Evolutionary conservation across 2,329 filamentous ascomycete genomes (phyloP).

Genomic region (Alternaria tenuissima): DNA sequence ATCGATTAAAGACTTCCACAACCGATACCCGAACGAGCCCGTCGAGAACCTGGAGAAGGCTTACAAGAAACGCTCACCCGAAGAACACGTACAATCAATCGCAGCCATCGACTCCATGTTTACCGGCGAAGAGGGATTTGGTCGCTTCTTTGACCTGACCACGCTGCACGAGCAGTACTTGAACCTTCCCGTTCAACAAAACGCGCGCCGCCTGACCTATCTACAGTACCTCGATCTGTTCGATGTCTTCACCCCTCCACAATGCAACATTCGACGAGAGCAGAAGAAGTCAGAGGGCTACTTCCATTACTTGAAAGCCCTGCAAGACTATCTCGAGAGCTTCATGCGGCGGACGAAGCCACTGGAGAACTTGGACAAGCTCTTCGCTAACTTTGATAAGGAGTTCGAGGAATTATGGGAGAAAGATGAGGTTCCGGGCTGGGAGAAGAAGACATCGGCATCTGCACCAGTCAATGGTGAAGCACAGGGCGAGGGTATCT

Average conservation of each 20-base stretch:
- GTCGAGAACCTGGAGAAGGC: constrained; percentile 94
- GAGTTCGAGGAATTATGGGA: constrained; percentile 89
- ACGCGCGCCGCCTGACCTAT: constrained; percentile 73
- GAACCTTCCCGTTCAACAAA: constrained; percentile 85
- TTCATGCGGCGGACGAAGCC: constrained; percentile 88
- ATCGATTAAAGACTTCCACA: constrained; percentile 86
- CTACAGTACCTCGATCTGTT: constrained; percentile 93
- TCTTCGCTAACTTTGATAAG: constrained; percentile 77
- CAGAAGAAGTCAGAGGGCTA: constrained; percentile 94
- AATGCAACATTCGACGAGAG: constrained; percentile 75
- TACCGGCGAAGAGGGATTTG: constrained; percentile 92
- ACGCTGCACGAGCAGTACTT: constrained; percentile 85
- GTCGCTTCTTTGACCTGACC: constrained; percentile 90
- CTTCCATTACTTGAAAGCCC: constrained; percentile 83
- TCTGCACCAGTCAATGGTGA: constrained; percentile 58
- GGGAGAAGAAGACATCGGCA: constrained; percentile 64
- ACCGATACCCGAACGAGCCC: constrained; percentile 90
- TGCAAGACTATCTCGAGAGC: constrained; percentile 84
- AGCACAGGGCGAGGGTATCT: constrained; percentile 71
- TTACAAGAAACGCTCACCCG: constrained; percentile 76
- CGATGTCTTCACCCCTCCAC: constrained; percentile 80
- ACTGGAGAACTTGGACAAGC: constrained; percentile 82
- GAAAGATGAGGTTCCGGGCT: constrained; percentile 79
- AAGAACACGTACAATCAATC: constrained; percentile 67
- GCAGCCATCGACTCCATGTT: constrained; percentile 89